Percentiles rank a stretch among this genome's conserved stretches.
phyloP scores from a whole-genome alignment of 108 stramenopile species.

The Schizochytrium sp. region DNA sequence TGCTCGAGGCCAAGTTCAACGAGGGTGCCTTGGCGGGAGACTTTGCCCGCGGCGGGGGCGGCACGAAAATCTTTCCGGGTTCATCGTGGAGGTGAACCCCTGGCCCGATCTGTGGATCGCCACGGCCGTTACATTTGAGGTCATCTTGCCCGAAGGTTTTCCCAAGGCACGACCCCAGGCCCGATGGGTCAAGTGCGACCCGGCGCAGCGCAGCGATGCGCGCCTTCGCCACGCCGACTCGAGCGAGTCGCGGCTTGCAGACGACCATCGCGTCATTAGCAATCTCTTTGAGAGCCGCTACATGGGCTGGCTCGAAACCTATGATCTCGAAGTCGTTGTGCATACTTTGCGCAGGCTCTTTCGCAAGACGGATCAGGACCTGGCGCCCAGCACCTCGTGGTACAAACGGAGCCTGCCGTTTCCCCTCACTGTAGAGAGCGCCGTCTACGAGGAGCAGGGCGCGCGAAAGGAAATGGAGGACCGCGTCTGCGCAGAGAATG shows the following conservation, averaged over 20 bases:
- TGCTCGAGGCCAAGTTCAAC: neutral
- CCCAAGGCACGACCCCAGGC: neutral
- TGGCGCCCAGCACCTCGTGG: neutral
- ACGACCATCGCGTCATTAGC: neutral
- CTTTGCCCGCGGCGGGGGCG: neutral
- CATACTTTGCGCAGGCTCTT: neutral
- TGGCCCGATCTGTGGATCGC: neutral
- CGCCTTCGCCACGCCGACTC: neutral
- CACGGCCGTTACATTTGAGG: neutral
- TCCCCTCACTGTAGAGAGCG: neutral
- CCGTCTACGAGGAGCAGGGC: neutral
- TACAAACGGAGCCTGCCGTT: neutral
- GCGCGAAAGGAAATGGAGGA: constrained; percentile 6
- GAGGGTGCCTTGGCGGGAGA: neutral
- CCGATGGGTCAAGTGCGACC: neutral
- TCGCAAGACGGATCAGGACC: neutral
- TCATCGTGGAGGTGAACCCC: neutral
- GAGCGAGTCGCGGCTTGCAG: neutral
- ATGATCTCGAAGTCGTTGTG: neutral
- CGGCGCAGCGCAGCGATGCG: neutral
- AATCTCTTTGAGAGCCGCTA: neutral
- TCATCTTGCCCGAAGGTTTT: neutral
- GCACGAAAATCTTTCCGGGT: neutral
- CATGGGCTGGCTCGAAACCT: constrained; percentile 18
- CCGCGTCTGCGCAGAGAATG: neutral